Evolutionary conservation across 768 basidiomycete genomes (phyloP), one percentile per base, ranked within the genome.

Genomic region (Leccinum olivaceopallidum): DNA sequence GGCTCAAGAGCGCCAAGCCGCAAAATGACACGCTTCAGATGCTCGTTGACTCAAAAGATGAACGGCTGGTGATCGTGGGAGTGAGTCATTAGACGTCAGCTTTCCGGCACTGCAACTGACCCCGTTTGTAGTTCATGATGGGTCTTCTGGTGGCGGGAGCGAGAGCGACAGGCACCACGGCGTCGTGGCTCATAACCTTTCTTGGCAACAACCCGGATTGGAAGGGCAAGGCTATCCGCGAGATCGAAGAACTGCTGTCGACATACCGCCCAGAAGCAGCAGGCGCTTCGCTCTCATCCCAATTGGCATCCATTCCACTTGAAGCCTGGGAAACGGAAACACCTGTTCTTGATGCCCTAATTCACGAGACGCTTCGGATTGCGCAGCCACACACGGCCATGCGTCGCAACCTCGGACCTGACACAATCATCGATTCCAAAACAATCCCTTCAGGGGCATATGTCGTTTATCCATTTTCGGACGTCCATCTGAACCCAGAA

Each of bases 381-480:
- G 89, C 89, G 10, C 88, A 91, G 77, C 88, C 90, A 48, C 89
- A 91, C 73, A 83, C 84, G 1, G 90, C 90, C 59, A 90, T 91
- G 88, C 83, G 90, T 70, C 83, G 87, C 61, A 91, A 92, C 71
- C 75, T 90, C 60, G 90, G 89, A 18, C 87, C 87, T 65, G 86
- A 88, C 59, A 74, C 85, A 37, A 80, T 85, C 66, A 86, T 92
- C 65, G 83, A 86, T 74, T 83, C 83, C 62, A 88, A 86, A 73
- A 75, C 80, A 42, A 82, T 92, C 32, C 88, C 88, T 34, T 85
- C 86, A 22, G 90, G 89, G 59, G 83, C 88, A 57, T 91, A 88
- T 68, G 83, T 90, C 53, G 80, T 90, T 49, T 92, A 90, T 75
- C 90, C 89, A 49, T 91, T 90, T 73, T 88, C 86, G 71, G 87